Base-by-base conservation (phyloP, 257 asterid genomes). In the Anisodus acutangulus region DNA sequence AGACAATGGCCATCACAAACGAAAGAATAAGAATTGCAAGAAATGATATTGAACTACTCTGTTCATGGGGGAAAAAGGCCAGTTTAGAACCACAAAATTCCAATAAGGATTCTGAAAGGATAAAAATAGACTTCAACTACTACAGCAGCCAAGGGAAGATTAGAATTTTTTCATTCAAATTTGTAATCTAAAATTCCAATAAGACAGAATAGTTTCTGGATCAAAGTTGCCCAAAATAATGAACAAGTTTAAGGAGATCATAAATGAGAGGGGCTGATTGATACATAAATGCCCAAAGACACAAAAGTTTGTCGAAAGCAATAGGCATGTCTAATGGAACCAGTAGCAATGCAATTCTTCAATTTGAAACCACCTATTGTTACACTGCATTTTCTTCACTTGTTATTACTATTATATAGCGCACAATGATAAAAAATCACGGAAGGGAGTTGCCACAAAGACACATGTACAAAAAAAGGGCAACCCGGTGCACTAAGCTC, bases 1-100 rank as follows among this genome's bases (percentile, higher is more conserved):
- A 91, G 85, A 92, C 90, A 68, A 97, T 94, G 83, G 94, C 95
- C 98, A 97, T 93, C 95, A 93, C 97, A 90, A 97, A 88, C 6
- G 99, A 97, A 74, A 97, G 94, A 69, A 93, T 59, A 62, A 96
- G 94, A 85, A 92, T 88, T 69, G 87, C 87, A 87, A 89, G 83
- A 88, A 97, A 97, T 81, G 92, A 87, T 5, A 87, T 39, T 3
- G 97, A 95, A 41, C 87, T 87, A 83, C 92, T 92, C 99, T 96
- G 98, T 82, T 84, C 89, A 90, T 39, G 19, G 74, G 57, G 39
- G 5, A 0, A 31, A 68, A 82, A 58, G 41, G 39, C 41, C 9
- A 81, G 31, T 19, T 83, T 41, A 76, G 39, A 79, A 85, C 35
- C 16, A 51, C 45, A 39, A 47, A 54, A 22, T 45, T 51, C 22